Conservation (phyloP, 371 early-diverging fungal genomes). For the Rhizopus sp. region DNA sequence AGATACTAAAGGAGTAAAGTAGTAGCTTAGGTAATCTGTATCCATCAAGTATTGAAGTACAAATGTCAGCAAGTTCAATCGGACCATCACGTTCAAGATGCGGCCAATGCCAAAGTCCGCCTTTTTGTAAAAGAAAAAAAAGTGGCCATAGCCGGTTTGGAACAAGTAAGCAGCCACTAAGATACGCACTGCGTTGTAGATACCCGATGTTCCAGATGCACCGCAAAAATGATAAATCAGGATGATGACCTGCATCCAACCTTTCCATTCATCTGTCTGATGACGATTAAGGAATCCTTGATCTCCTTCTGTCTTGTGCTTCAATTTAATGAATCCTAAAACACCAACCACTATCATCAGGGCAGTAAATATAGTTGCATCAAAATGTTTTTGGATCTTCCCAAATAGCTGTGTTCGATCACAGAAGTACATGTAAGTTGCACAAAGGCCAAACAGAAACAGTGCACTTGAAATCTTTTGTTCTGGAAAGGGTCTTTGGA, state of each 20-base stretch:
- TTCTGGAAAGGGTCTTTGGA: constrained; percentile 4
- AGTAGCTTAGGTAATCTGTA: constrained; percentile 72
- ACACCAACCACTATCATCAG: constrained; percentile 37
- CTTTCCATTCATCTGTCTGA: constrained; percentile 87
- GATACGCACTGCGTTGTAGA: constrained; percentile 73
- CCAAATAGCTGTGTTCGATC: constrained; percentile 72
- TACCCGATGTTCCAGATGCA: constrained; percentile 59
- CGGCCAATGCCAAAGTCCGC: constrained; percentile 65
- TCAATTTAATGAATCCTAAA: constrained; percentile 51
- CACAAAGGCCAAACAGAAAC: constrained; percentile 46
- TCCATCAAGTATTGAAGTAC: constrained; percentile 69
- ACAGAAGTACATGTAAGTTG: constrained; percentile 60
- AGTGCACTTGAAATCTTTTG: constrained; percentile 35
- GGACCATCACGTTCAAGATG: constrained; percentile 61
- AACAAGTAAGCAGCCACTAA: constrained; percentile 79
- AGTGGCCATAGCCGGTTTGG: constrained; percentile 82
- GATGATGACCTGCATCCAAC: constrained; percentile 85
- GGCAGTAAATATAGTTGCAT: constrained; percentile 40
- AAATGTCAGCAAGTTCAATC: constrained; percentile 72
- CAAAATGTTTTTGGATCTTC: constrained; percentile 66
- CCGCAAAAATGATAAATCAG: constrained; percentile 73
- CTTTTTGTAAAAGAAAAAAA: constrained; percentile 71
- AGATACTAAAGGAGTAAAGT: constrained; percentile 80
- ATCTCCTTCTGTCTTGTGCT: constrained; percentile 30
- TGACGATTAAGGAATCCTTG: constrained; percentile 68